Base-by-base conservation (phyloP, 495 filamentous ascomycete species). In the Aspergillus olivimuriae region DNA sequence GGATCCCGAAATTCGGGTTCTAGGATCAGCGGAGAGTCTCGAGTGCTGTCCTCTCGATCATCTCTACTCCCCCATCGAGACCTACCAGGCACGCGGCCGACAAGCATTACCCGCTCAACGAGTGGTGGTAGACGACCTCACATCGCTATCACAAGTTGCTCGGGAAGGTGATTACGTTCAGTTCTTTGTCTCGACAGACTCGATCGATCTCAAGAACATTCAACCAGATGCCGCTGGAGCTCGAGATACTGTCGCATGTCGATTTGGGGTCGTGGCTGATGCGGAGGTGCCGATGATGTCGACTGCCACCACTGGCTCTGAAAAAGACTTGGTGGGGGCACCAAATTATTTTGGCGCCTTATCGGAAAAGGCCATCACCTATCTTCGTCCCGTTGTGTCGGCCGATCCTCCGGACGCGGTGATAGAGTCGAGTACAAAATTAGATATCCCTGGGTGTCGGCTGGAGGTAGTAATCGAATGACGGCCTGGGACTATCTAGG, bases 1-100 rank as follows among this genome's bases (percentile, higher is more conserved):
- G 0, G 88, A 94, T 55, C 87, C 87, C 15, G 77, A 87, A 50
- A 71, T 68, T 12, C 66, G 53, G 15, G 72, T 70, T 35, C 34
- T 46, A 12, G 55, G 51, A 19, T 42, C 44, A 32, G 12, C 35
- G 34, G 34, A 41, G 14, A 35, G 19, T 9, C 24, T 50, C n/a
- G 43, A 44, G 3, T 46, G 60, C 10, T 28, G 44, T 9, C 15
- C 37, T 21, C 39, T 63, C 6, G 49, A 55, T 26, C 32, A 49
- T 24, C 8, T 66, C 15, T 61, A 68, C 16, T 45, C 53, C 31
- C 37, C 50, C 1, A 34, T 14, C 15, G 37, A 26, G 10, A 34
- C 50, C 17, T 26, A 46, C 39, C 34, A 44, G 7, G 32, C 41
- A 12, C 24, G 41, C 23, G 48, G 60, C 9, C 32, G 40, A 31